A percentile compares a stretch with the other conserved stretches of the same genome.
Evolutionary conservation across 371 early-diverging fungal genomes (phyloP).

Genomic region (Lichtheimia hyalospora): DNA sequence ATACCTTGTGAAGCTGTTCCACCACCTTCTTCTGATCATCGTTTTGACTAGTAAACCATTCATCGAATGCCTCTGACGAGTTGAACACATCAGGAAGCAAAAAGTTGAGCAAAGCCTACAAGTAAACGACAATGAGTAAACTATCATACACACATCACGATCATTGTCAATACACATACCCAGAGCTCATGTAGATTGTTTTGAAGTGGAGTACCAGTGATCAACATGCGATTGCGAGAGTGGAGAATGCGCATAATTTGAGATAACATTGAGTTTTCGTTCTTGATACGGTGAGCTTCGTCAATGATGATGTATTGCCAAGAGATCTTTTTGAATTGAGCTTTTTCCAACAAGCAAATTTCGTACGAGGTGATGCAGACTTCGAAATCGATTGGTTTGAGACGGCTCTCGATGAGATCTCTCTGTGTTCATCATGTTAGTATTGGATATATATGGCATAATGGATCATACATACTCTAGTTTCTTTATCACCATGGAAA

Average conservation of each 20-base stretch:
- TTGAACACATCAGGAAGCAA: constrained; percentile 95
- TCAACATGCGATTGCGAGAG: constrained; percentile 89
- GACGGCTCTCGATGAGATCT: constrained; percentile 52
- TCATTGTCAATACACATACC: constrained; percentile 36
- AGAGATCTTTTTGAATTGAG: constrained; percentile 80
- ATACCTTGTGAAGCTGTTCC: constrained; percentile 88
- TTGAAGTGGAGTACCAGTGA: constrained; percentile 99
- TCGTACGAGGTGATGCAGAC: constrained; percentile 98
- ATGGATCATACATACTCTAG: constrained; percentile 56
- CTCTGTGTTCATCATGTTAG: constrained; percentile 32
- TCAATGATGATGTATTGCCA: constrained; percentile 98
- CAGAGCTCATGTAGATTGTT: constrained; percentile 99
- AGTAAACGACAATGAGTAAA: too few relatives aligned
- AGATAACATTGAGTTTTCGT: constrained; percentile 94
- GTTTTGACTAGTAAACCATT: constrained; percentile 80
- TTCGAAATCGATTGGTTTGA: constrained; percentile 79
- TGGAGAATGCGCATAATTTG: constrained; percentile 88
- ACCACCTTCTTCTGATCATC: constrained; percentile 87
- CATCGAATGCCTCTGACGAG: constrained; percentile 90
- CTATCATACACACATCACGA: background rate
- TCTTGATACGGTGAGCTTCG: constrained; percentile 99
- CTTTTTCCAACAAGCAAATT: constrained; percentile 91
- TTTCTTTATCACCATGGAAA: constrained; percentile 93
- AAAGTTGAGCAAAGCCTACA: constrained; percentile 92
- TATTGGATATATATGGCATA: background rate